phyloP scores from a whole-genome alignment of 1,284 basidiomycete genomes.

The Chalciporus sp. region DNA sequence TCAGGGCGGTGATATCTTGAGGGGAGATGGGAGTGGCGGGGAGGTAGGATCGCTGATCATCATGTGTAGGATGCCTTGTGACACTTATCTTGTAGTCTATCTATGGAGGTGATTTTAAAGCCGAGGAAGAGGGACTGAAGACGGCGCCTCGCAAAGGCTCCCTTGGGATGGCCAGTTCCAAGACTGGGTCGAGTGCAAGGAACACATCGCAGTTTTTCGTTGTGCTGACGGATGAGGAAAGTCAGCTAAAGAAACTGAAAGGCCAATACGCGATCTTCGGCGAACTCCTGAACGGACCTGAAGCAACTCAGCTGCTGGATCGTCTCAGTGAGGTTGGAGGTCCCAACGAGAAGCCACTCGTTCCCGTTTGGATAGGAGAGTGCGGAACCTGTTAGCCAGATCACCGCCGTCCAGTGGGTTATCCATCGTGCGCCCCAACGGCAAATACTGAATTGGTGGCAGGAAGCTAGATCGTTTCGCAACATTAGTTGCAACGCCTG shows the following conservation, averaged over 20 bases:
- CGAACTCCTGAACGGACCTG: constrained; percentile 36
- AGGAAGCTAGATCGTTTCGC: not conserved
- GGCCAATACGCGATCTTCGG: constrained; percentile 54
- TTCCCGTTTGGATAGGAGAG: constrained; percentile 47
- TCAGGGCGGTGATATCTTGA: constrained; percentile 53
- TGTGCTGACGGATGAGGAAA: constrained; percentile 44
- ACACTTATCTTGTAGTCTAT: constrained; percentile 39
- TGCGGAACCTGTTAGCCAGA: constrained; percentile 33
- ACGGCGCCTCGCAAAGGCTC: constrained; percentile 42
- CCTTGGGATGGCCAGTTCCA: constrained; percentile 51
- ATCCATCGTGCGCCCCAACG: not conserved
- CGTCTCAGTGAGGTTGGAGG: constrained; percentile 39
- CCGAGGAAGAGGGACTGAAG: constrained; percentile 48
- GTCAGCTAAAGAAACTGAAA: constrained; percentile 43
- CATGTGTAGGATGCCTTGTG: constrained; percentile 8
- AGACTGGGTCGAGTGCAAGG: constrained; percentile 40
- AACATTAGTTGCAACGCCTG: not conserved
- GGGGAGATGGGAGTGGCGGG: constrained; percentile 52
- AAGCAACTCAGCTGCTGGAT: constrained; percentile 39
- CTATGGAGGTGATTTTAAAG: constrained; percentile 52
- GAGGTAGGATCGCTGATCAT: constrained; percentile 37
- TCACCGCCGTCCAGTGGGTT: constrained; percentile 11
- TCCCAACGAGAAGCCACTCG: constrained; percentile 39
- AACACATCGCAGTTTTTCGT: constrained; percentile 56
- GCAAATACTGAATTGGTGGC: not conserved